Percentiles rank a stretch among this genome's conserved stretches.
Evolutionary conservation across 2,329 filamentous ascomycete species (phyloP).

Genomic region (Mariannaea sp.): DNA sequence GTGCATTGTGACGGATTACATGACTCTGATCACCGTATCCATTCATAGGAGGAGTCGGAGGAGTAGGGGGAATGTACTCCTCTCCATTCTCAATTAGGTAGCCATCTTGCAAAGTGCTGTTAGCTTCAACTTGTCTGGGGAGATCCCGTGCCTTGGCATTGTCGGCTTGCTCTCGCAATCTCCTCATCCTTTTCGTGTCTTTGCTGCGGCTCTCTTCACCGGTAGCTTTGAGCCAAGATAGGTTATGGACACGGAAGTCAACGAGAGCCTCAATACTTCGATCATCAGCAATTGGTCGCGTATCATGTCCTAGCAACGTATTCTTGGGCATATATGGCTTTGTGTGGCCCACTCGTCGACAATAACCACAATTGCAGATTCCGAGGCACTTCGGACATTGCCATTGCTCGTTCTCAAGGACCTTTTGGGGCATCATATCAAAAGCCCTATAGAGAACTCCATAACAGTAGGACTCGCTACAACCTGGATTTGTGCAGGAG

Average conservation of each 20-base stretch:
- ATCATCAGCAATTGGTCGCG: conserved; percentile 84
- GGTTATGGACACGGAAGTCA: conserved; percentile 87
- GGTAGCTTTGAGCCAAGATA: conserved; percentile 73
- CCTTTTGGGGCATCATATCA: conserved; percentile 81
- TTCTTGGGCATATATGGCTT: conserved; percentile 84
- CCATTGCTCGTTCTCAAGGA: conserved; percentile 84
- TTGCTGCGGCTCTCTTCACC: conserved; percentile 63
- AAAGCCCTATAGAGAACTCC: conserved; percentile 91
- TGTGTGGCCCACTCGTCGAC: conserved; percentile 69
- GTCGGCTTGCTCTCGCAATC: conserved; percentile 60
- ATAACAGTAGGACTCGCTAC: conserved; percentile 83
- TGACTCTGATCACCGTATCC: conserved; percentile 43
- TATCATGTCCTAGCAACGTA: conserved; percentile 89
- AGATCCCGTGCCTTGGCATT: conserved; percentile 59
- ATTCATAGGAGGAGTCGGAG: conserved; percentile 24
- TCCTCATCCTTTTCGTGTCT: conserved; percentile 62
- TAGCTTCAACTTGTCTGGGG: conserved; percentile 39
- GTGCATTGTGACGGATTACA: conserved; percentile 34
- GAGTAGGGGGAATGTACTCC: conserved; percentile 7
- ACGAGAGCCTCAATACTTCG: conserved; percentile 89
- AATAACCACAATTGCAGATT: conserved; percentile 86
- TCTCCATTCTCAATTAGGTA: conserved; percentile 8
- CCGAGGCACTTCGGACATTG: conserved; percentile 84
- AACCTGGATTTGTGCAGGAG: conserved; percentile 71
- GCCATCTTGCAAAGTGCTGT: conserved; percentile 28